These are phyloP conservation scores for Spergularia bocconei DNA, from an alignment of 148 eudicot species.

Conservation along the genomic window DNA sequence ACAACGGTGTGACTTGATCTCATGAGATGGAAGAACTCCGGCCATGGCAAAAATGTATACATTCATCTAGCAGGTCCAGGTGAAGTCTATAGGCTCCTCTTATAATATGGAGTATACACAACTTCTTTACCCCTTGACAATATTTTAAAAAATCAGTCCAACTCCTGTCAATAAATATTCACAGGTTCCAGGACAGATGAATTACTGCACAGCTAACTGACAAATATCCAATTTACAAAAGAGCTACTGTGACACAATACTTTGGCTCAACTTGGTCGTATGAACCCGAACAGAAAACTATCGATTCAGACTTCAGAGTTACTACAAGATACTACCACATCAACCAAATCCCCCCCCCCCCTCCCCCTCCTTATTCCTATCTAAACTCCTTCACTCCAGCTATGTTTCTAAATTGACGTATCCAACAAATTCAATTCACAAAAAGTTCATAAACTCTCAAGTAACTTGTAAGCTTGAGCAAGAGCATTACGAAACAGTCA, in stretches of 20 bases:
- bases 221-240: background rate
- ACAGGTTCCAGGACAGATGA: constrained; percentile 1
- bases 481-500: constrained; percentile 4
- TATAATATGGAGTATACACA: background rate
- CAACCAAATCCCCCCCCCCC: background rate
- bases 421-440: background rate
- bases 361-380: background rate
- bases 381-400: background rate
- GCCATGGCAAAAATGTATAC: background rate
- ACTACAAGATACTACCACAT: background rate
- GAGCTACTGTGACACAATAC: background rate
- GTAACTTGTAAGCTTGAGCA: background rate
- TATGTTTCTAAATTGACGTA: background rate
- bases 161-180: background rate
- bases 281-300: background rate
- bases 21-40: background rate
- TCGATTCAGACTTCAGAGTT: background rate
- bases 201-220: background rate
- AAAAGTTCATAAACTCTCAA: background rate
- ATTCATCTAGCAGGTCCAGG: background rate
- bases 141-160: background rate
- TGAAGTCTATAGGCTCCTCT: no score
- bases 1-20: background rate
- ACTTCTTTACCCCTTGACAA: background rate
- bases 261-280: background rate